Percentiles rank a stretch among this genome's conserved stretches.
phyloP scores from a whole-genome alignment of 768 basidiomycete genomes.

The Podaxis sp. region DNA sequence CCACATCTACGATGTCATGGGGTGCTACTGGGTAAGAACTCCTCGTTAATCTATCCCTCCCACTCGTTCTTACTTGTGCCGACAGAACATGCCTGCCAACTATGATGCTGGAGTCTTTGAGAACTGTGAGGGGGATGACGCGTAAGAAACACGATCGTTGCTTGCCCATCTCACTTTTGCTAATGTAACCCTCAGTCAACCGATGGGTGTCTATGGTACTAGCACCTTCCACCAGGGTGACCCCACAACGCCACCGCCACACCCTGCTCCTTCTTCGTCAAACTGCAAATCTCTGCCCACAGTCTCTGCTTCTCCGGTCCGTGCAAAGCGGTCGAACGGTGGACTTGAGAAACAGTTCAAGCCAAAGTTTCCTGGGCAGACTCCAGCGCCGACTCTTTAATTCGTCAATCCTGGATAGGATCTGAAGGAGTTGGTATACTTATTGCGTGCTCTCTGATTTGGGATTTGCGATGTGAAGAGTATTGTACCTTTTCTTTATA shows the following conservation, averaged over 20 bases:
- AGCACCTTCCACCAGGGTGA: slow-evolving; percentile 71
- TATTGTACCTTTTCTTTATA: too few relatives aligned
- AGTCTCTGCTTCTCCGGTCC: slow-evolving; percentile 27
- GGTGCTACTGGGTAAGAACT: slow-evolving; percentile 45
- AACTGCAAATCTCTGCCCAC: slow-evolving; percentile 51
- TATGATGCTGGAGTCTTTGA: slow-evolving; percentile 62
- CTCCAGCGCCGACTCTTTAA: background rate
- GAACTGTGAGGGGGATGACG: slow-evolving; percentile 61
- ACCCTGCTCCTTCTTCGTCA: slow-evolving; percentile 61
- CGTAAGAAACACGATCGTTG: slow-evolving; percentile 27
- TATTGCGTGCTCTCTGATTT: too few relatives aligned
- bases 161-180: background rate
- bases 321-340: slow-evolving; percentile 14
- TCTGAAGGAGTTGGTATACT: too few relatives aligned
- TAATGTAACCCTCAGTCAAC: slow-evolving; percentile 29
- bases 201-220: slow-evolving; percentile 72
- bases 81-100: slow-evolving; percentile 71
- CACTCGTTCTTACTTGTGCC: slow-evolving; percentile 17
- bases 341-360: slow-evolving; percentile 11
- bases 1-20: slow-evolving; percentile 77
- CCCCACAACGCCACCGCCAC: slow-evolving; percentile 53
- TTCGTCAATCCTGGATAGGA: too few relatives aligned
- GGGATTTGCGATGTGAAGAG: too few relatives aligned
- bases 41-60: background rate
- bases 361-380: slow-evolving; percentile 21